Evolutionary conservation across 805 yeast genomes (phyloP), one percentile per base, ranked within the genome.

Genomic region (Priceomyces melissophilus): DNA sequence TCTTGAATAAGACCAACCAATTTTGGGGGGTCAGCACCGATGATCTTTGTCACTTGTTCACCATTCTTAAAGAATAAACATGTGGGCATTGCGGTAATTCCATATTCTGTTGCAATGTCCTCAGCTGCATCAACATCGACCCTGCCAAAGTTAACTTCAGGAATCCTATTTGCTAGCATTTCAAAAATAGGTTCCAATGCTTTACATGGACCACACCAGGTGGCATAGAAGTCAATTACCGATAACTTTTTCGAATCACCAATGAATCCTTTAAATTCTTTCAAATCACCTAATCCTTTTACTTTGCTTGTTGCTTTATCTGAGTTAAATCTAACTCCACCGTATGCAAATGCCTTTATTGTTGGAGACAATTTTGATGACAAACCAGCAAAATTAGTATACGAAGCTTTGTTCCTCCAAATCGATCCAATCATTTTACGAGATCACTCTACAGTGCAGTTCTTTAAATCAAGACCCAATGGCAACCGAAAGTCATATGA

Each of bases 61-160:
- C 87, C 87, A 37, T 79, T 69, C 56, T 81, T 78, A 60, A 78
- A 77, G 26, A 81, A 61, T 15, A 82, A 53, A 44, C 82, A 80
- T 2, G 91, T 85, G 35, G 93, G 93, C 89, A 84, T 82, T 29
- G 91, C 88, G 16, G 78, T 66, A 38, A 84, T 69, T 9, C 78
- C 82, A 54, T 78, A 78, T 43, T 76, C 80, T 41, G 57, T 63
- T 8, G 89, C 87, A 39, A 83, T 63, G 31, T 80, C 87, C 12
- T 63, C 66, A 23, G 75, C 73, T 30, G 71, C 67, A 57, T 84
- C 93, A 35, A 84, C 88, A 50, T 85, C 89, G 27, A 84, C 80
- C 54, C 84, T 81, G 49, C 75, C 78, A 52, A 84, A 85, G 40
- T 71, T 72, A 1, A 80, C 86, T 42, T 71, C 72, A 10, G 72